Conservation (phyloP, 805 yeast genomes). For the Candida pini region DNA sequence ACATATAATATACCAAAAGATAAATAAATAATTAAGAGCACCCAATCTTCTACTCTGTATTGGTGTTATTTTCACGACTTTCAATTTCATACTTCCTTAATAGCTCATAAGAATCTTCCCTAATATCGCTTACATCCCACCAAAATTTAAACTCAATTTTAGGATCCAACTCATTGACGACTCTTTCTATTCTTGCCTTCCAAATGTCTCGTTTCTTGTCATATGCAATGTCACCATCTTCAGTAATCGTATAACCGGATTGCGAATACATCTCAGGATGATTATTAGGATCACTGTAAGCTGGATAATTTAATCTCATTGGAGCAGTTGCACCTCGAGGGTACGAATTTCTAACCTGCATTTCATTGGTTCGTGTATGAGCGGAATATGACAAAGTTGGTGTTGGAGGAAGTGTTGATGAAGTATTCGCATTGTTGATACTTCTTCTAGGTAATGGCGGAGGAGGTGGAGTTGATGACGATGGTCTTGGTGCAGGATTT, state of each 20-base stretch:
- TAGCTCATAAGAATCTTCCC: conserved; percentile 26
- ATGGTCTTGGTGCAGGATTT: conserved; percentile 14
- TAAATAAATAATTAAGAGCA: no score
- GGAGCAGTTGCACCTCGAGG: background rate
- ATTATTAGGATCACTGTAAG: background rate
- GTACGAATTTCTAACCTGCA: conserved; percentile 2
- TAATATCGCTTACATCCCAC: conserved; percentile 37
- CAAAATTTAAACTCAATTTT: conserved; percentile 36
- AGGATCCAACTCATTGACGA: conserved; percentile 35
- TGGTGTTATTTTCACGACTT: no score
- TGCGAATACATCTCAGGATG: background rate
- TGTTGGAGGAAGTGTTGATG: background rate
- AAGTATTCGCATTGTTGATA: background rate
- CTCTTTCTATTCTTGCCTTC: conserved; percentile 45
- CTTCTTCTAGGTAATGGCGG: conserved; percentile 15
- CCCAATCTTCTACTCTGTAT: no score
- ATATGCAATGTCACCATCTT: conserved; percentile 15
- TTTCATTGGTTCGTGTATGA: background rate
- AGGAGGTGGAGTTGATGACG: conserved; percentile 6
- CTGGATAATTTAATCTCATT: background rate
- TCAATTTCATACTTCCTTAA: conserved; percentile 3
- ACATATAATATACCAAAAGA: no score
- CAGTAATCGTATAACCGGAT: background rate
- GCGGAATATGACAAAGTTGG: no score
- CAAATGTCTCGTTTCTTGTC: conserved; percentile 53